A percentile compares a stretch with the other conserved stretches of the same genome.
These are phyloP conservation scores for Pyrus betulifolia DNA, from an alignment of 306 rosid genomes.

Conservation along the genomic window DNA sequence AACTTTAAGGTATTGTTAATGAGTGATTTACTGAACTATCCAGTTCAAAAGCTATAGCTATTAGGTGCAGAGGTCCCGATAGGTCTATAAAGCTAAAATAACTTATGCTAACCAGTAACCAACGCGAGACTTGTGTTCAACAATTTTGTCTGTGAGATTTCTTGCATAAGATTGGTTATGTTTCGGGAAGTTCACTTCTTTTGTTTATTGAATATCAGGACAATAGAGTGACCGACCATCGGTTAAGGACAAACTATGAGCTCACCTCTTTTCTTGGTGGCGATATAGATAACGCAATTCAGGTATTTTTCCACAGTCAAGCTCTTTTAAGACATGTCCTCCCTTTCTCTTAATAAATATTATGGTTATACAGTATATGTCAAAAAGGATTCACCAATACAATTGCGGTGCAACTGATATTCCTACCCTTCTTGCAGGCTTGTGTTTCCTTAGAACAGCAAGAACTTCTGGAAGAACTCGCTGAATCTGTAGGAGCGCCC, in stretches of 20 bases:
- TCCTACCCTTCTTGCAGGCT: slow-evolving; percentile 42
- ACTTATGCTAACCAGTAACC: neutral
- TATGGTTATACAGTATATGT: neutral
- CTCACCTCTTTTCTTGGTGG: slow-evolving; percentile 88
- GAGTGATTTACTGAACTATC: neutral
- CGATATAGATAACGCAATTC: slow-evolving; percentile 75
- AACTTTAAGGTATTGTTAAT: slow-evolving; percentile 65
- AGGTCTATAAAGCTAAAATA: neutral
- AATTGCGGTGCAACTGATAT: neutral
- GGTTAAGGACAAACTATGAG: slow-evolving; percentile 78
- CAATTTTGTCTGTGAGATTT: neutral
- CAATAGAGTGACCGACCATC: slow-evolving; percentile 89
- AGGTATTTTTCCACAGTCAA: slow-evolving; percentile 41
- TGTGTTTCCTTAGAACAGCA: slow-evolving; percentile 72
- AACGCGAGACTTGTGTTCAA: neutral
- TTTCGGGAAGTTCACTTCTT: slow-evolving; percentile 14
- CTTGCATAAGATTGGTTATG: neutral
- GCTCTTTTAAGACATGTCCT: neutral
- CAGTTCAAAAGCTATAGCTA: neutral
- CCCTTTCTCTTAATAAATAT: neutral
- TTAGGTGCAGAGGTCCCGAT: neutral
- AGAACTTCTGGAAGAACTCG: slow-evolving; percentile 93
- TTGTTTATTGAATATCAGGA: slow-evolving; percentile 40
- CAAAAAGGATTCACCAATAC: neutral
- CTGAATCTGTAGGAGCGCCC: slow-evolving; percentile 54